Conservation (phyloP, 805 yeast genomes). For the Metschnikowia picachoensis region DNA sequence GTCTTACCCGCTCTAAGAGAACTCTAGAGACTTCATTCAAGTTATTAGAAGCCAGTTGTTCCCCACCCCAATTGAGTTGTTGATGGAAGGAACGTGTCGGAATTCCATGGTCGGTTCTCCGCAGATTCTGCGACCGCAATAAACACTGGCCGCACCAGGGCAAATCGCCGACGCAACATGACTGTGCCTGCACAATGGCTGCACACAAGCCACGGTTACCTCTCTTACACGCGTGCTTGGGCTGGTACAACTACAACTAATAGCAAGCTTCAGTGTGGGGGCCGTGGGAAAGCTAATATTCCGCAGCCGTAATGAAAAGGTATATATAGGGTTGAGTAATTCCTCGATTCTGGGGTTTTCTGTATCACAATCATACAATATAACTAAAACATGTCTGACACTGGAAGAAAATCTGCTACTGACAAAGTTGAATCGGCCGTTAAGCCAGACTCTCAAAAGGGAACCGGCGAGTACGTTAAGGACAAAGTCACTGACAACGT, state of each 20-base stretch:
- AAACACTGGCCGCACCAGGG: conserved; percentile 1
- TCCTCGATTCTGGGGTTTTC: not conserved
- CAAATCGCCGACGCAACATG: not conserved
- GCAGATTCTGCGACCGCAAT: conserved; percentile 1
- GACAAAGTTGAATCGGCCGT: conserved; percentile 37
- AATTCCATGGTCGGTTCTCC: not conserved
- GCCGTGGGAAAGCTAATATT: not conserved
- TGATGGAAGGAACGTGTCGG: not conserved
- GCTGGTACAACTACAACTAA: not conserved
- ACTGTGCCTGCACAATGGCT: conserved; percentile 5
- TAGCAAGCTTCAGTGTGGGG: conserved; percentile 5
- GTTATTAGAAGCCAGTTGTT: not conserved
- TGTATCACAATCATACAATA: conserved; percentile 4
- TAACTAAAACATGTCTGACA: conserved; percentile 34
- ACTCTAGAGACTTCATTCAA: too few species aligned
- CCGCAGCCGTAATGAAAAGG: not conserved
- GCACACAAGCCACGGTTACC: not conserved
- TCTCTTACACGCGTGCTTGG: not conserved
- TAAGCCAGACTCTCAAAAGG: conserved; percentile 42
- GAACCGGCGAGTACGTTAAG: conserved; percentile 33
- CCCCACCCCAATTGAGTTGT: not conserved
- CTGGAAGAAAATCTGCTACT: conserved; percentile 40
- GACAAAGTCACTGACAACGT: conserved; percentile 35
- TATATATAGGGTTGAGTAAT: conserved; percentile 7
- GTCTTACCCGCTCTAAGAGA: too few species aligned